Evolutionary conservation across 2,329 filamentous ascomycete genomes (phyloP).

Genomic region (Rugonectria rugulosa): DNA sequence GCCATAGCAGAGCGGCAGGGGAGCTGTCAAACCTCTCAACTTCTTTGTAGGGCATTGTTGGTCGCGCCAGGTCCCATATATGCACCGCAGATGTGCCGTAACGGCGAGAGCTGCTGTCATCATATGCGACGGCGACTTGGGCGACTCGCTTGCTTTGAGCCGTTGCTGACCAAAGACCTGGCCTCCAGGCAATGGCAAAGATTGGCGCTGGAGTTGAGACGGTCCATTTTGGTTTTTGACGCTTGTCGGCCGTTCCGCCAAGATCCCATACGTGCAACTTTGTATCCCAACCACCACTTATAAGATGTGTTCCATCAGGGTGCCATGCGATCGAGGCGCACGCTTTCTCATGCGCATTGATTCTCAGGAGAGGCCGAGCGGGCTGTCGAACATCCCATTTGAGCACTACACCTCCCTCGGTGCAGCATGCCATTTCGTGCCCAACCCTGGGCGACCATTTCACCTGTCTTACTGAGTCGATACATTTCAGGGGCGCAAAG

Average conservation of each 20-base stretch:
- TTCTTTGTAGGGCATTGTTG: constrained; percentile 72
- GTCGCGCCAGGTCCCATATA: constrained; percentile 73
- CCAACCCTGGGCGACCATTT: constrained; percentile 70
- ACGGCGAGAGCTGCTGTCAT: constrained; percentile 61
- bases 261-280: constrained; percentile 73
- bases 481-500: constrained; percentile 50
- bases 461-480: constrained; percentile 63
- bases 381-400: constrained; percentile 71
- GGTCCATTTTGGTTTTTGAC: constrained; percentile 70
- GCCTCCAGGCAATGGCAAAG: constrained; percentile 67
- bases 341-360: constrained; percentile 68
- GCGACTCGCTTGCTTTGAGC: constrained; percentile 66
- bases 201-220: constrained; percentile 68
- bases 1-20: constrained; percentile 68
- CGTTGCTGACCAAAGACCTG: constrained; percentile 70
- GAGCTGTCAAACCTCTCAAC: constrained; percentile 67
- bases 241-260: constrained; percentile 64
- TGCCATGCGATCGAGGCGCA: constrained; percentile 72
- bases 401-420: constrained; percentile 66
- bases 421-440: constrained; percentile 69
- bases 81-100: constrained; percentile 67
- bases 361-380: constrained; percentile 61
- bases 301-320: constrained; percentile 70
- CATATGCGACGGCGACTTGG: constrained; percentile 69
- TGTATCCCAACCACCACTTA: constrained; percentile 69